These are phyloP conservation scores for Oxyria digyna DNA, from an alignment of 148 eudicot species.

Conservation along the genomic window DNA sequence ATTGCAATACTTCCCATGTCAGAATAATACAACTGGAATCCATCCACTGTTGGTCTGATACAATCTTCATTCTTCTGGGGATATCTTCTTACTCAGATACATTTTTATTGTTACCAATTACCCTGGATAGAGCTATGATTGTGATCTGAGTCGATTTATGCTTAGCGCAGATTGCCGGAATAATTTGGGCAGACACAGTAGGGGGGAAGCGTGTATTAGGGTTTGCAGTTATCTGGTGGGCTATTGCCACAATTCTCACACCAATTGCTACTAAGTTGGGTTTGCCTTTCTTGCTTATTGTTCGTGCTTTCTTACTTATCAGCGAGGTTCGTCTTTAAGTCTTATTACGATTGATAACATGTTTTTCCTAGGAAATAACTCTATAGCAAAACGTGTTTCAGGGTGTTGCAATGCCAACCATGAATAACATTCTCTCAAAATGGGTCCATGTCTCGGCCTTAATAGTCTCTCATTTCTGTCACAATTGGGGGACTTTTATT, in stretches of 20 bases:
- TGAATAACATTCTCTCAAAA: conserved; percentile 84
- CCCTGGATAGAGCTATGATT: neutral
- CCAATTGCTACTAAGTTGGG: conserved; percentile 85
- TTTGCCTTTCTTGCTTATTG: conserved; percentile 72
- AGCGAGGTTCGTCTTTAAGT: conserved; percentile 39
- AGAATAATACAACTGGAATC: conserved; percentile 66
- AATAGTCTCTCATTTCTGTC: no score
- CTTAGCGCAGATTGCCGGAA: conserved; percentile 70
- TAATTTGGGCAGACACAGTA: conserved; percentile 90
- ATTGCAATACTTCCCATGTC: no score
- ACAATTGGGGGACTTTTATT: no score
- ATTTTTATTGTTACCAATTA: neutral
- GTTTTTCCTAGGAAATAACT: neutral
- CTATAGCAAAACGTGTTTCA: conserved; percentile 15
- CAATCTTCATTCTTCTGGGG: conserved; percentile 99
- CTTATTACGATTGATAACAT: neutral
- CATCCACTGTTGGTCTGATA: conserved; percentile 79
- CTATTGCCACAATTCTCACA: conserved; percentile 72
- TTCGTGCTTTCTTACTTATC: conserved; percentile 85
- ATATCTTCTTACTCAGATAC: conserved; percentile 87
- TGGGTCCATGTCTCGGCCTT: conserved; percentile 98
- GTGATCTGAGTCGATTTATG: neutral
- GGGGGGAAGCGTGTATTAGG: conserved; percentile 83
- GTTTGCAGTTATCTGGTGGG: conserved; percentile 95
- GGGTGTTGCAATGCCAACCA: conserved; percentile 99